Conservation (phyloP, 345 rosid species). For the Euphorbia pulcherrima region DNA sequence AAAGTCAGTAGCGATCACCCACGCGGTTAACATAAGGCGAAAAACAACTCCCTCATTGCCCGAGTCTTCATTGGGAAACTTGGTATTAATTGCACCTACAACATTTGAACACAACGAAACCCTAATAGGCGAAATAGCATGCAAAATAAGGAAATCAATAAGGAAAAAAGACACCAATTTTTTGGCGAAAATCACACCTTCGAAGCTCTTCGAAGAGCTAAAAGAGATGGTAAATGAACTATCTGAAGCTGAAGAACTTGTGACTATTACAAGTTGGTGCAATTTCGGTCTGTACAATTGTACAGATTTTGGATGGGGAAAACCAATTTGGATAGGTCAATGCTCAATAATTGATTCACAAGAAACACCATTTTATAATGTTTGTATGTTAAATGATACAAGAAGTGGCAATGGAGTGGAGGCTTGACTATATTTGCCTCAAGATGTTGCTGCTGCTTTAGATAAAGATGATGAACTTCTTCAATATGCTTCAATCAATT, state of each 20-base stretch:
- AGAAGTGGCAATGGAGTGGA: slow-evolving; percentile 14
- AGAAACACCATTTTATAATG: neutral
- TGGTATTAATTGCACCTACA: neutral
- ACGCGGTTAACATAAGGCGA: neutral
- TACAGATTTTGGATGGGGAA: slow-evolving; percentile 32
- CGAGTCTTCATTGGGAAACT: neutral
- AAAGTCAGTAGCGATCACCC: slow-evolving; percentile 6
- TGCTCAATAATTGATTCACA: neutral
- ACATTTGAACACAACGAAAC: neutral
- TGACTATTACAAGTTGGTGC: slow-evolving; percentile 24
- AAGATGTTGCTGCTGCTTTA: slow-evolving; percentile 13
- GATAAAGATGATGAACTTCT: slow-evolving; percentile 13
- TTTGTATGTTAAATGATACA: neutral
- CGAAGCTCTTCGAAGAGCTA: neutral
- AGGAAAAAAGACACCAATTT: neutral
- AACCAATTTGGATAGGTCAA: slow-evolving; percentile 16
- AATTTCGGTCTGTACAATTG: slow-evolving; percentile 18
- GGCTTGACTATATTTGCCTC: slow-evolving; percentile 19
- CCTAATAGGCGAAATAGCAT: neutral
- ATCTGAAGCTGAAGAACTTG: slow-evolving; percentile 2
- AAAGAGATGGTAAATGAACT: neutral
- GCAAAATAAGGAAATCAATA: neutral
- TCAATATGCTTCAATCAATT: slow-evolving; percentile 18
- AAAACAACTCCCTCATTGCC: neutral
- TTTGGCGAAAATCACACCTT: neutral